Conservation (phyloP, 1,284 basidiomycete species). For the Earliella scabrosa region DNA sequence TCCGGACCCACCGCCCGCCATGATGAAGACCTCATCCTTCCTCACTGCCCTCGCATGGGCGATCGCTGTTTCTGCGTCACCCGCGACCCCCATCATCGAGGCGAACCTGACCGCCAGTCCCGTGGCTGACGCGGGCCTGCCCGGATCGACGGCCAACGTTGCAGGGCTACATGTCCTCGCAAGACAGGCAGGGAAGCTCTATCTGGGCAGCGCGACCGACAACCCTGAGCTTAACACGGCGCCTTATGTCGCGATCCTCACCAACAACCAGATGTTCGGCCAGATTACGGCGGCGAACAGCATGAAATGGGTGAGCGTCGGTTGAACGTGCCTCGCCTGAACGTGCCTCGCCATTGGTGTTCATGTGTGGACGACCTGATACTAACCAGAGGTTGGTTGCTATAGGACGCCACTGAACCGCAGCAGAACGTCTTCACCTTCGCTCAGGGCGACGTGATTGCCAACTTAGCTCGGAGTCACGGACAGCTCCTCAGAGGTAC, state of each 20-base stretch:
- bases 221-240: constrained; percentile 54
- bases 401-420: constrained; percentile 60
- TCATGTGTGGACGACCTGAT: background rate
- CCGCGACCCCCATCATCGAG: constrained; percentile 19
- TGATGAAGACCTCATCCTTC: constrained; percentile 15
- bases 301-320: constrained; percentile 55
- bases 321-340: too few relatives aligned
- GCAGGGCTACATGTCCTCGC: constrained; percentile 45
- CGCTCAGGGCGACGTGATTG: constrained; percentile 48
- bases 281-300: constrained; percentile 58
- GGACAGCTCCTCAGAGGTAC: constrained; percentile 40
- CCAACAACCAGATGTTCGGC: constrained; percentile 48
- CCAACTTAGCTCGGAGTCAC: constrained; percentile 48
- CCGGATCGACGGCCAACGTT: constrained; percentile 31
- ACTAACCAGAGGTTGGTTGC: too few relatives aligned
- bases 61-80: constrained; percentile 2
- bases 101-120: constrained; percentile 26
- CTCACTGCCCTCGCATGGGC: constrained; percentile 5
- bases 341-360: background rate
- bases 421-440: constrained; percentile 52
- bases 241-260: constrained; percentile 46
- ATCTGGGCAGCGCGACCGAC: constrained; percentile 66
- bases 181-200: constrained; percentile 53
- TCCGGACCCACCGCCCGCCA: background rate
- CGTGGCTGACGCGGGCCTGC: constrained; percentile 21